phyloP scores from a whole-genome alignment of 805 yeast genomes.

The Lachancea thermotolerans region DNA sequence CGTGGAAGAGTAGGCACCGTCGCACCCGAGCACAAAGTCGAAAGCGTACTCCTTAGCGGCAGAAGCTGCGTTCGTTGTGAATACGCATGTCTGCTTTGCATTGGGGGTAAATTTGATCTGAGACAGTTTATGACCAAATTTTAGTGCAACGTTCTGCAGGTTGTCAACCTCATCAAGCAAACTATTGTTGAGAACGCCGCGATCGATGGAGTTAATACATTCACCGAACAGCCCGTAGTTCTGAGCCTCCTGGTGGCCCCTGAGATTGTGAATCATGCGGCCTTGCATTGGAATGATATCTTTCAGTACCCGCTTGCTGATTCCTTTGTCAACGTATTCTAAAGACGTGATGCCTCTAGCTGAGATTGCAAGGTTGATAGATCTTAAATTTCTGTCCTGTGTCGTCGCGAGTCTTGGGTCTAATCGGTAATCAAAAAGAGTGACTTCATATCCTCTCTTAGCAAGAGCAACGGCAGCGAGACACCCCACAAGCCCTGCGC shows the following conservation, averaged over 20 bases:
- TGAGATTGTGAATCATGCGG: slow-evolving; percentile 73
- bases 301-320: slow-evolving; percentile 49
- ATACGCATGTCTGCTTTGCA: slow-evolving; percentile 20
- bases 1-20: slow-evolving; percentile 75
- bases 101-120: slow-evolving; percentile 31
- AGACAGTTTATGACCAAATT: slow-evolving; percentile 53
- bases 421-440: slow-evolving; percentile 60
- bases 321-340: slow-evolving; percentile 48
- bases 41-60: slow-evolving; percentile 24
- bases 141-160: slow-evolving; percentile 38
- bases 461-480: slow-evolving; percentile 76
- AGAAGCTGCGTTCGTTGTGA: slow-evolving; percentile 11
- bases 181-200: slow-evolving; percentile 58
- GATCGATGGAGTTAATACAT: slow-evolving; percentile 76
- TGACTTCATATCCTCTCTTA: slow-evolving; percentile 63
- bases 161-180: slow-evolving; percentile 58
- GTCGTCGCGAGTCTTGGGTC: slow-evolving; percentile 50
- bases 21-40: slow-evolving; percentile 74
- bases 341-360: slow-evolving; percentile 74
- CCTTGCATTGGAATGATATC: slow-evolving; percentile 81
- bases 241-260: slow-evolving; percentile 62
- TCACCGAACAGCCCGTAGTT: slow-evolving; percentile 77
- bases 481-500: slow-evolving; percentile 90
- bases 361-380: slow-evolving; percentile 85
- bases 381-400: slow-evolving; percentile 41